Evolutionary conservation across 345 rosid species (phyloP).

Genomic region (Draba incana): DNA sequence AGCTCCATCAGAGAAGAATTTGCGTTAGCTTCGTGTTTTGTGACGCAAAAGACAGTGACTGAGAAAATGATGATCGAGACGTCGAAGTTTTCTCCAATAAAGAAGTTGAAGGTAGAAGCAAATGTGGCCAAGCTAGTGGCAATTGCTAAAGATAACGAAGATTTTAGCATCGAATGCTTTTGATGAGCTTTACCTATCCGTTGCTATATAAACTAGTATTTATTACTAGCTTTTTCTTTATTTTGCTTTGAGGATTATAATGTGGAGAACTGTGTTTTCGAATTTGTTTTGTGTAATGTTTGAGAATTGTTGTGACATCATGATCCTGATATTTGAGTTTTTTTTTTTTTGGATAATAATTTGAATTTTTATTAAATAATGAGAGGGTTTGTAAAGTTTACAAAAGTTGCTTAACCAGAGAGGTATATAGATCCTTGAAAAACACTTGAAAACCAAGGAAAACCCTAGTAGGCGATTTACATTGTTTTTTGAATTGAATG

Average conservation of each 20-base stretch:
- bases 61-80: slow-evolving; percentile 26
- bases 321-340: not conserved
- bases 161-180: slow-evolving; percentile 15
- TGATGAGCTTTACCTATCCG: slow-evolving; percentile 6
- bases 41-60: slow-evolving; percentile 17
- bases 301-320: not conserved
- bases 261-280: not conserved
- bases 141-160: slow-evolving; percentile 4
- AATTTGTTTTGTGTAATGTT: not conserved
- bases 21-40: slow-evolving; percentile 22
- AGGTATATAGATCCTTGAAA: too few species aligned
- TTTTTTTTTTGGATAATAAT: too few species aligned
- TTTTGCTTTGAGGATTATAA: not conserved
- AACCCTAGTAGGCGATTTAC: too few species aligned
- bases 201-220: not conserved
- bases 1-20: slow-evolving; percentile 13
- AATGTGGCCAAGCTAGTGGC: slow-evolving; percentile 8
- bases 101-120: slow-evolving; percentile 11
- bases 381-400: too few species aligned
- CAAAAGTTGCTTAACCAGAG: too few species aligned
- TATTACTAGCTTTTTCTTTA: too few species aligned
- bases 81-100: not conserved
- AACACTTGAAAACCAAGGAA: too few species aligned
- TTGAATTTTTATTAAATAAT: too few species aligned
- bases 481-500: too few species aligned